Evolutionary conservation across 352 stramenopile species (phyloP), one percentile per base, ranked within the genome.

Genomic region (Phytophthora tentaculata): DNA sequence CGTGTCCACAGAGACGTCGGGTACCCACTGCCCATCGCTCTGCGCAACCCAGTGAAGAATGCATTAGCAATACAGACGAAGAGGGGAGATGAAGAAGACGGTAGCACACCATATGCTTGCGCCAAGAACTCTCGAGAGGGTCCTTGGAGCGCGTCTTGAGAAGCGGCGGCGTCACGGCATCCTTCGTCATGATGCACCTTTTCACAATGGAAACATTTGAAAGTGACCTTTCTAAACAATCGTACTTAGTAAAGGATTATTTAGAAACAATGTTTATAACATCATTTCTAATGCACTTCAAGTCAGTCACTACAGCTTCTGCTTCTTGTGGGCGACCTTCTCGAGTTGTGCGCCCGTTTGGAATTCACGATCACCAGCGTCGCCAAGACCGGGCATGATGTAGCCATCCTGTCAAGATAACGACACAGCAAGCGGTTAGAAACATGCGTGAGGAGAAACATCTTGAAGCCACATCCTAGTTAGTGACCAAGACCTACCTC

Each of bases 311-410:
- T 79, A 92, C 54, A 84, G 45, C 61, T 84, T 88, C 59, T 88
- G 84, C 66, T 83, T 89, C 75, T 90, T 90, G 65, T 73, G 60
- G 51, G 66, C 53, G 32, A 32, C 28, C 28, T 55, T 76, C 37
- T 92, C 81, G 1, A 78, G 54, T 39, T 94, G 81, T 12, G 63
- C 68, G 39, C 80, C 83, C 32, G 88, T 94, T 60, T 91, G 77
- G 67, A 96, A 96, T 67, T 96, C 74, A 56, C 88, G 88, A 64
- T 96, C 88, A 20, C 88, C 88, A 12, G 88, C 86, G 55, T 96
- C 88, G 19, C 88, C 88, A 12, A 96, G 82, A 65, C 88, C 88
- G 3, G 88, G 88, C 56, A 86, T 81, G 51, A 95, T 92, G 74
- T 90, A 92, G 29, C 87, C 87, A 47, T 92, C 83, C 81, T 94